These are phyloP conservation scores for Inosperma sp. DNA, from an alignment of 768 basidiomycete genomes.

Conservation along the genomic window DNA sequence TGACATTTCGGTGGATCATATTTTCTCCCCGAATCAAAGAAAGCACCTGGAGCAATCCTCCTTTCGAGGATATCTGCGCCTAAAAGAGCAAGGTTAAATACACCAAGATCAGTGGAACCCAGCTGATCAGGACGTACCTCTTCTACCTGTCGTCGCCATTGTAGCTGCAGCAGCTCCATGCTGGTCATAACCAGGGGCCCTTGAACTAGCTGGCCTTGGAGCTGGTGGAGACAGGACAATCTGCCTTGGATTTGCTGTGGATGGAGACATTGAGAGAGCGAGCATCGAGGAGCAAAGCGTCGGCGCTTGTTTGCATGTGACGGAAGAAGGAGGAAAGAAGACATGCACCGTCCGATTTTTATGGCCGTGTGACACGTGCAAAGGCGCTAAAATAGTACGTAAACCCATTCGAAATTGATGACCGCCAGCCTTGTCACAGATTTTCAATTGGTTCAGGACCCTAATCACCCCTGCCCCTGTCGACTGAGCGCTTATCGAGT, in stretches of 20 bases:
- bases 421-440: too few species aligned
- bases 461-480: not conserved
- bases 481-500: too few species aligned
- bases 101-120: not conserved
- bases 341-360: not conserved
- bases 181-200: not conserved
- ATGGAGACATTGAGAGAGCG: conserved; percentile 11
- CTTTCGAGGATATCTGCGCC: conserved; percentile 26
- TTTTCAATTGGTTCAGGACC: too few species aligned
- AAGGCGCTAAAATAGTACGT: conserved; percentile 1
- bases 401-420: not conserved
- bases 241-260: conserved; percentile 4
- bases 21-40: conserved; percentile 23
- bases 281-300: not conserved
- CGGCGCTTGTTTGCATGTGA: conserved; percentile 20
- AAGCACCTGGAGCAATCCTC: conserved; percentile 25
- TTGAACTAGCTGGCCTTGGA: not conserved
- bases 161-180: conserved; percentile 10
- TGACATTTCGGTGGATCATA: conserved; percentile 25
- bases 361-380: conserved; percentile 5
- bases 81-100: not conserved
- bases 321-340: conserved; percentile 9
- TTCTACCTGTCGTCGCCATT: conserved; percentile 19
- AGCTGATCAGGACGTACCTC: conserved; percentile 13
- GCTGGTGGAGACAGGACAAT: conserved; percentile 1